A percentile compares a stretch with the other conserved stretches of the same genome.
phyloP scores from a whole-genome alignment of 331 rosid genomes.

The Acacia pycnantha region DNA sequence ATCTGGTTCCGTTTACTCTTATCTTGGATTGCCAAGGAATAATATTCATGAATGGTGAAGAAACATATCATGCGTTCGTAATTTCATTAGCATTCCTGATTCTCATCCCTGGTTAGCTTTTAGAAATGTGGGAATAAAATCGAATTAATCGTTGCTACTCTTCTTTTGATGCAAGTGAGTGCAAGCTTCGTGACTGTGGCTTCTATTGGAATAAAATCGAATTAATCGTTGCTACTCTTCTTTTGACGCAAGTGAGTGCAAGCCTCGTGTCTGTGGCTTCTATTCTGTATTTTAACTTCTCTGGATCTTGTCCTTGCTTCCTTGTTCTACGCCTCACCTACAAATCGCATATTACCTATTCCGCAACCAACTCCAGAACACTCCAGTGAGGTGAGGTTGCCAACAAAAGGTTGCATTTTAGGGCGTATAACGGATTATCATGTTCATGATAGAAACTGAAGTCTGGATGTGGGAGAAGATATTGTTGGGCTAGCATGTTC shows the following conservation, averaged over 20 bases:
- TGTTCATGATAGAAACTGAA: not conserved
- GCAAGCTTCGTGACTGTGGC: not conserved
- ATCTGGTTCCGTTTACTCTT: slow-evolving; percentile 13
- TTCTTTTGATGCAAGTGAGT: not conserved
- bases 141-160: not conserved
- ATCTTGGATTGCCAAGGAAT: not conserved
- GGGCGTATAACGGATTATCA: not conserved
- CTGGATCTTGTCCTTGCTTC: not conserved
- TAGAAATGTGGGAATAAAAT: not conserved
- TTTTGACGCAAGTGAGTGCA: not conserved
- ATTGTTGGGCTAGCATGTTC: not conserved
- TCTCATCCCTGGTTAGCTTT: not conserved
- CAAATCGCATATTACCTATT: not conserved
- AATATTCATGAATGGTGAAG: slow-evolving; percentile 12
- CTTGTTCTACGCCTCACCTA: not conserved
- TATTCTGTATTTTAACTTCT: not conserved
- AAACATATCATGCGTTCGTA: not conserved
- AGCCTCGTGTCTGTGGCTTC: not conserved
- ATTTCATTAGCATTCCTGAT: not conserved
- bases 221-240: not conserved
- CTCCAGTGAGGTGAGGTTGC: not conserved
- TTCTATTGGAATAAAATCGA: not conserved
- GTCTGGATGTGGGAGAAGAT: not conserved
- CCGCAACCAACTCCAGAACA: not conserved
- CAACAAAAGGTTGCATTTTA: not conserved